Percentiles rank a stretch among this genome's conserved stretches.
phyloP scores from a whole-genome alignment of 2,329 filamentous ascomycete genomes.

The Aspergillus sp. region DNA sequence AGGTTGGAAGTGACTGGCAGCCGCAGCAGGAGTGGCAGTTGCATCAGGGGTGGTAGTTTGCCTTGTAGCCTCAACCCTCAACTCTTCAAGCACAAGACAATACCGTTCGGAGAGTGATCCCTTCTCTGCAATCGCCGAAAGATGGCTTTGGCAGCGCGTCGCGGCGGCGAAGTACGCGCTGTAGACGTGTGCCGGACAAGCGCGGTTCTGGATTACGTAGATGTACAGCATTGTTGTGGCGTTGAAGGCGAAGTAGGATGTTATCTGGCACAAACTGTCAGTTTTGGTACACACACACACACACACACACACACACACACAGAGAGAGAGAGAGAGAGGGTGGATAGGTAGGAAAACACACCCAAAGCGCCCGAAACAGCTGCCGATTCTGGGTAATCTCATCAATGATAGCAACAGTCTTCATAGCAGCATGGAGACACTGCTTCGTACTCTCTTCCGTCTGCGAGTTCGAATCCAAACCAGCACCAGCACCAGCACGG shows the following conservation, averaged over 20 bases:
- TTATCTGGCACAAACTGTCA: slow-evolving; percentile 20
- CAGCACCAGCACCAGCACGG: neutral
- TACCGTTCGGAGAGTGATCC: slow-evolving; percentile 21
- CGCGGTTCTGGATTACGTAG: slow-evolving; percentile 19
- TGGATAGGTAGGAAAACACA: neutral
- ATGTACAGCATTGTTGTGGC: slow-evolving; percentile 22
- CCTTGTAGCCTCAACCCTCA: slow-evolving; percentile 2
- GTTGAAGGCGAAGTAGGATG: slow-evolving; percentile 22
- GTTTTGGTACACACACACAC: too few species aligned
- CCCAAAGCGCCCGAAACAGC: slow-evolving; percentile 1
- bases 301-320: too few species aligned
- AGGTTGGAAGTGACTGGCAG: neutral
- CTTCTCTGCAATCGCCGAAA: slow-evolving; percentile 19
- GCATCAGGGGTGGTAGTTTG: neutral
- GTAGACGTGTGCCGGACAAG: slow-evolving; percentile 11
- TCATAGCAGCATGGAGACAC: slow-evolving; percentile 1
- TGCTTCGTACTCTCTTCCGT: neutral
- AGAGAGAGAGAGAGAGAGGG: too few species aligned
- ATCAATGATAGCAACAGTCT: neutral
- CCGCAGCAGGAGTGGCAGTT: too few species aligned
- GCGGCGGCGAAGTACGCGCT: slow-evolving; percentile 18
- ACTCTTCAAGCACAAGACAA: slow-evolving; percentile 21
- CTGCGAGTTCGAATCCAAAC: neutral
- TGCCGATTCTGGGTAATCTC: slow-evolving; percentile 4
- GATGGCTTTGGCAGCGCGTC: slow-evolving; percentile 19